These are phyloP conservation scores for Aschersonia sp. DNA, from an alignment of 2,329 filamentous ascomycete species.

Conservation along the genomic window DNA sequence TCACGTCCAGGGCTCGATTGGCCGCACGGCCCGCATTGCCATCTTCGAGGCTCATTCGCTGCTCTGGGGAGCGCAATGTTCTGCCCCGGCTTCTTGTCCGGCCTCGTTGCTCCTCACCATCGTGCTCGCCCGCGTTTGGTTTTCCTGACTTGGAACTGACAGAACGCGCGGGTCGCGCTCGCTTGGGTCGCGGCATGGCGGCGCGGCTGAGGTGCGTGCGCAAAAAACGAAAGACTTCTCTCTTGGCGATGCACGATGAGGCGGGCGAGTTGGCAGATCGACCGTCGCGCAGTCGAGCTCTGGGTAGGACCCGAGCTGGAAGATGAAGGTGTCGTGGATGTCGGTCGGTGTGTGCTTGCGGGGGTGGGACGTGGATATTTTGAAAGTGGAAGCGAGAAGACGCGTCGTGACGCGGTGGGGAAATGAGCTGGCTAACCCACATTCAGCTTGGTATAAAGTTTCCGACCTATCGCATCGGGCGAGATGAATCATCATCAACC, in stretches of 20 bases:
- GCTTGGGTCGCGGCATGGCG: constrained; percentile 7
- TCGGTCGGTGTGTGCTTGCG: neutral
- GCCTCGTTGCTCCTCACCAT: constrained; percentile 12
- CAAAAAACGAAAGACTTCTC: too few species aligned
- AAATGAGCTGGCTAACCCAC: neutral
- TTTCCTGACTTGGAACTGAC: neutral
- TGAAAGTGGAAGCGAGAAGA: constrained; percentile 7
- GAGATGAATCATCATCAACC: neutral
- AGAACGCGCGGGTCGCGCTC: constrained; percentile 4
- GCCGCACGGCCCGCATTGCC: constrained; percentile 12
- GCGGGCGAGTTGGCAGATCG: too few species aligned
- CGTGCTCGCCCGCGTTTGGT: neutral
- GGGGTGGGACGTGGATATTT: constrained; percentile 3
- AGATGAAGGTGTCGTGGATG: neutral
- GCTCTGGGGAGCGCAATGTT: constrained; percentile 4
- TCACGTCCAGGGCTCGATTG: constrained; percentile 18
- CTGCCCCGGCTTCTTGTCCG: constrained; percentile 9
- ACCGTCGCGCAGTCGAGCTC: neutral
- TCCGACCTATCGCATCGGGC: neutral
- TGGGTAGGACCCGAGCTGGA: neutral
- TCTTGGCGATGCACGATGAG: too few species aligned
- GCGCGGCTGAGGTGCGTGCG: too few species aligned
- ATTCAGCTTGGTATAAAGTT: neutral
- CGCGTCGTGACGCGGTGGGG: constrained; percentile 15
- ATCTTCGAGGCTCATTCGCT: constrained; percentile 10